phyloP scores from a whole-genome alignment of 495 filamentous ascomycete genomes.

The Daldinia bambusicola region DNA sequence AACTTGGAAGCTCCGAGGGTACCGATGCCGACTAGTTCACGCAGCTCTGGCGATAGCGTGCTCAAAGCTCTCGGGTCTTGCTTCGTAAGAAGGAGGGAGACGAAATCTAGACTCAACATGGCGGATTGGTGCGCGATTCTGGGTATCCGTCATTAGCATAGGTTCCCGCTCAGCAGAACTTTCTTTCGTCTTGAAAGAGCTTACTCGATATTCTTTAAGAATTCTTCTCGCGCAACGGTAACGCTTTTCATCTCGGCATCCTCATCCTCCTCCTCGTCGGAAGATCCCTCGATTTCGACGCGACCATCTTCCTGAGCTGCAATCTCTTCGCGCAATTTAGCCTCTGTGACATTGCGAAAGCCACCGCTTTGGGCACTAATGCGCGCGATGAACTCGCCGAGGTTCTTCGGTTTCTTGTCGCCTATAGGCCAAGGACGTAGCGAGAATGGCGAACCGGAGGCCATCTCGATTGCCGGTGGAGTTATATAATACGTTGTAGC shows the following conservation, averaged over 20 bases:
- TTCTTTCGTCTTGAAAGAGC: constrained; percentile 25
- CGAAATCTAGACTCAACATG: constrained; percentile 76
- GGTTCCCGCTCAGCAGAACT: not conserved
- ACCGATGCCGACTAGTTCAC: constrained; percentile 74
- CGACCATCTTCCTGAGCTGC: constrained; percentile 57
- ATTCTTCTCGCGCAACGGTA: constrained; percentile 60
- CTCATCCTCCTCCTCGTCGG: constrained; percentile 49
- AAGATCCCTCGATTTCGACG: constrained; percentile 36
- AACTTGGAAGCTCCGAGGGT: constrained; percentile 78
- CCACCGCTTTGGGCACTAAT: constrained; percentile 79
- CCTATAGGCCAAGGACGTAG: constrained; percentile 69
- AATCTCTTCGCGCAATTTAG: constrained; percentile 68
- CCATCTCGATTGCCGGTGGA: not conserved
- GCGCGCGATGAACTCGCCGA: constrained; percentile 77
- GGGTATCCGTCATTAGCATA: constrained; percentile 18
- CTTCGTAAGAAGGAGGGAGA: constrained; percentile 86
- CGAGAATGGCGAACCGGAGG: constrained; percentile 66
- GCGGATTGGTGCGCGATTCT: constrained; percentile 71
- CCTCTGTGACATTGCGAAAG: constrained; percentile 75
- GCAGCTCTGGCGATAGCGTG: constrained; percentile 75
- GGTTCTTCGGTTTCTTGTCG: constrained; percentile 64
- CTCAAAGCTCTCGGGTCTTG: constrained; percentile 72
- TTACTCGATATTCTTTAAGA: constrained; percentile 63
- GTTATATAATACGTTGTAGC: not conserved
- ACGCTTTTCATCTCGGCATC: constrained; percentile 54